Percentiles rank a stretch among this genome's conserved stretches.
These are phyloP conservation scores for Coemansia sp. DNA, from an alignment of 192 early-diverging fungal species.

Conservation along the genomic window DNA sequence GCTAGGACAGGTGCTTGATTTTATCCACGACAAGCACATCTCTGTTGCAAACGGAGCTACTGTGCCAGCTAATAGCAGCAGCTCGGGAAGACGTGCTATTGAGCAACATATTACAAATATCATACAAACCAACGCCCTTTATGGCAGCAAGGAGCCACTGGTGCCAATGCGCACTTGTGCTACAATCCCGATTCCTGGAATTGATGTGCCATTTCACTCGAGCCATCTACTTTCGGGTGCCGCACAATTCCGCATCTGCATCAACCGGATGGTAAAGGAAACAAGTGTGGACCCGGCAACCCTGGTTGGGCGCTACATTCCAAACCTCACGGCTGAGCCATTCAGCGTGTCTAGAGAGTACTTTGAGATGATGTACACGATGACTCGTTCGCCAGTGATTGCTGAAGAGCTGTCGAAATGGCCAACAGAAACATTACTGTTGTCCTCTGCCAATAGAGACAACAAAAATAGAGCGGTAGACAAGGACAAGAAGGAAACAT, in stretches of 20 bases:
- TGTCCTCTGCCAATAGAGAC: too few relatives aligned
- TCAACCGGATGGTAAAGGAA: conserved; percentile 77
- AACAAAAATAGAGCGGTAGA: conserved; percentile 5
- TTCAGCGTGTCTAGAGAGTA: conserved; percentile 78
- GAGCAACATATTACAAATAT: conserved; percentile 68
- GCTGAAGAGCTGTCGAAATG: conserved; percentile 74
- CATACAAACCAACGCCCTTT: conserved; percentile 52
- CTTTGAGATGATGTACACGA: conserved; percentile 69
- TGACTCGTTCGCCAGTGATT: conserved; percentile 71
- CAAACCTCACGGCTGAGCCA: conserved; percentile 91
- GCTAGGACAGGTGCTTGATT: conserved; percentile 79
- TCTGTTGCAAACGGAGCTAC: conserved; percentile 30
- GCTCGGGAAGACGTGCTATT: conserved; percentile 18
- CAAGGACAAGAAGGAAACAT: conserved; percentile 53
- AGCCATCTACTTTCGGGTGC: conserved; percentile 86
- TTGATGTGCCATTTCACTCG: conserved; percentile 98
- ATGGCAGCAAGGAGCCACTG: conserved; percentile 47
- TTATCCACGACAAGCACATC: conserved; percentile 67
- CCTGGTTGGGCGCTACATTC: conserved; percentile 84
- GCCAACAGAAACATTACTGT: conserved; percentile 53
- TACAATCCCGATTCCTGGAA: conserved; percentile 87
- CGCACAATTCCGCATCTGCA: conserved; percentile 82
- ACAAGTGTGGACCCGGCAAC: conserved; percentile 71
- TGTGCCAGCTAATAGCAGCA: neutral
- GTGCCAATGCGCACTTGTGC: conserved; percentile 72